These are phyloP conservation scores for Exutisphaerella laricina DNA, from an alignment of 2,329 filamentous ascomycete species.

Conservation along the genomic window DNA sequence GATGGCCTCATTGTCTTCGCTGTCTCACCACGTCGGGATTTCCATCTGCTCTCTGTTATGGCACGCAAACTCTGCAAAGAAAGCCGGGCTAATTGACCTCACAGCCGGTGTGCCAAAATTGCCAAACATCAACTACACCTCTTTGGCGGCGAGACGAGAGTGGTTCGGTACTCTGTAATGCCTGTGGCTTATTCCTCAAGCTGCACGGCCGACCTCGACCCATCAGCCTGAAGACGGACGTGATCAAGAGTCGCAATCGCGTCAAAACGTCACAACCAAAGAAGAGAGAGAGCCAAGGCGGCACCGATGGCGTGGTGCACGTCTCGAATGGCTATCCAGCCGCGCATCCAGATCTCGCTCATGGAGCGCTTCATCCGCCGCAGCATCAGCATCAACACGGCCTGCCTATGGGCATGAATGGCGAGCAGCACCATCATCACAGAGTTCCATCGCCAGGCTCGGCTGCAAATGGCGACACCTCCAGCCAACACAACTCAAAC, in stretches of 20 bases:
- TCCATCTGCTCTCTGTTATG: too few relatives aligned
- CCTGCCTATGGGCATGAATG: constrained; percentile 16
- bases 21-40: too few relatives aligned
- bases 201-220: constrained; percentile 88
- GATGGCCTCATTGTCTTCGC: too few relatives aligned
- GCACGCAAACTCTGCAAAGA: too few relatives aligned
- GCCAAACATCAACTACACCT: constrained; percentile 88
- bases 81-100: too few relatives aligned
- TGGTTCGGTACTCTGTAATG: constrained; percentile 95
- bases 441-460: constrained; percentile 39
- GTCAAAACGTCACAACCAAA: constrained; percentile 87
- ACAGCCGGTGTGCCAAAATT: constrained; percentile 94
- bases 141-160: constrained; percentile 96
- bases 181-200: constrained; percentile 95
- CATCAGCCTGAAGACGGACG: constrained; percentile 96
- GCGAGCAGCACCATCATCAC: constrained; percentile 5
- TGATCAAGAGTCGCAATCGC: constrained; percentile 98
- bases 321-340: constrained; percentile 19
- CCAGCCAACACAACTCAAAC: constrained; percentile 55
- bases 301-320: constrained; percentile 12
- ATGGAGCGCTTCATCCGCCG: constrained; percentile 28
- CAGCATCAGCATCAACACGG: constrained; percentile 15
- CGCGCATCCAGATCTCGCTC: constrained; percentile 16
- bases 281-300: constrained; percentile 37
- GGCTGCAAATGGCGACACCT: constrained; percentile 72